Base-by-base conservation (phyloP, 495 filamentous ascomycete species). In the Aspergillus ellipticus region DNA sequence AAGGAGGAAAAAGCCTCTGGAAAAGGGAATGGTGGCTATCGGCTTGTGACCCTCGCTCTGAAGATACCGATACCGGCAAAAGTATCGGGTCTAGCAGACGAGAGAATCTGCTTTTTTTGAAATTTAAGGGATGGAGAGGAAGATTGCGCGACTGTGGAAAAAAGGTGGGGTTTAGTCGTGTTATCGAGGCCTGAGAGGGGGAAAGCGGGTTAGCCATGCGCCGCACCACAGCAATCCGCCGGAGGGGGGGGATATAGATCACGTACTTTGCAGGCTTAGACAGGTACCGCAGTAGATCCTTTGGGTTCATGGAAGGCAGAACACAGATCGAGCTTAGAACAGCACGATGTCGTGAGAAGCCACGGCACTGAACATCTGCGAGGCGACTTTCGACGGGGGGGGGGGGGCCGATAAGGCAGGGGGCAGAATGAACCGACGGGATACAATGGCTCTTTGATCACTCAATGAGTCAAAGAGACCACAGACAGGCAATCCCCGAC, bases 241-340 rank as follows among this genome's bases (percentile, higher is more conserved):
- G 35, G 42, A 31, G 49, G 50, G 60, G 51, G 29, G 52, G 50
- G 28, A 39, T 51, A 54, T 28, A 33, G 37, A 64, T 16, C 37
- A 60, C 88, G 72, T 74, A 97, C 92, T 96, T 96, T 69, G 89
- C 90, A 66, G 92, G 93, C 80, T 95, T 95, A 58, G 90, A 96
- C 60, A 97, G 83, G 78, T 96, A 92, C 78, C 90, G 89, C 66
- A 97, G 83, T 63, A 96, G 86, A 73, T 96, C 91, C 78, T 85
- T 86, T 73, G 85, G 85, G 85, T 83, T 93, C 93, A 96, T 97
- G 82, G 82, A 88, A 85, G 76, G 69, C 71, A 62, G 61, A 61
- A 59, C 61, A 51, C 56, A 58, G 62, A 60, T 69, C 58, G 62
- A 52, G 60, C 65, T 72, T 67, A 76, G 51, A 70, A 51, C 61